Percentiles rank a stretch among this genome's conserved stretches.
Conservation (phyloP, 225 moss, liverwort and hornwort genomes). For the Polytrichum commune region DNA sequence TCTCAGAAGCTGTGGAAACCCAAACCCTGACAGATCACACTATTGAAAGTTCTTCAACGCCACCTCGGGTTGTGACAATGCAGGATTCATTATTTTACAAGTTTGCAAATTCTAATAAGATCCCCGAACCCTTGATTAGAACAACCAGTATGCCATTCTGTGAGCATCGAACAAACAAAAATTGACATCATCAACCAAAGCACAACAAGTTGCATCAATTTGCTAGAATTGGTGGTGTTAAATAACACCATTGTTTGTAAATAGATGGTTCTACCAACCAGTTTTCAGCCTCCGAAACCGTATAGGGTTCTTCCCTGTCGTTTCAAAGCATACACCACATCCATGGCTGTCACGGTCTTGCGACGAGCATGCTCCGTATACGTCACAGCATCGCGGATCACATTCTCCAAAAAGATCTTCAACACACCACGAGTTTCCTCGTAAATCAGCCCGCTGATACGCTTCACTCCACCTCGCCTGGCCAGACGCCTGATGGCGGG, state of each 20-base stretch:
- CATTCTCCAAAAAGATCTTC: conserved; percentile 34
- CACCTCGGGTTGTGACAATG: too few species aligned
- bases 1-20: too few species aligned
- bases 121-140: too few species aligned
- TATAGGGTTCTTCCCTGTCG: conserved; percentile 21
- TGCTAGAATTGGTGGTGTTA: conserved; percentile 14
- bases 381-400: conserved; percentile 16
- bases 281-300: conserved; percentile 19
- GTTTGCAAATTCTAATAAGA: too few species aligned
- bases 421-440: conserved; percentile 22
- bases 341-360: conserved; percentile 29
- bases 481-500: conserved; percentile 14
- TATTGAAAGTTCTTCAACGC: too few species aligned
- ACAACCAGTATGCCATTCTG: too few species aligned
- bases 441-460: conserved; percentile 21
- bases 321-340: conserved; percentile 26
- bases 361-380: conserved; percentile 23
- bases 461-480: conserved; percentile 21
- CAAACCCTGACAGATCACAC: too few species aligned
- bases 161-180: too few species aligned
- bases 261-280: neutral
- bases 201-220: too few species aligned
- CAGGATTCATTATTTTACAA: too few species aligned
- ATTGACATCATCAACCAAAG: too few species aligned
- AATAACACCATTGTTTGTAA: conserved; percentile 25